Evolutionary conservation across 495 filamentous ascomycete genomes (phyloP).

Genomic region (Neurospora sp.): DNA sequence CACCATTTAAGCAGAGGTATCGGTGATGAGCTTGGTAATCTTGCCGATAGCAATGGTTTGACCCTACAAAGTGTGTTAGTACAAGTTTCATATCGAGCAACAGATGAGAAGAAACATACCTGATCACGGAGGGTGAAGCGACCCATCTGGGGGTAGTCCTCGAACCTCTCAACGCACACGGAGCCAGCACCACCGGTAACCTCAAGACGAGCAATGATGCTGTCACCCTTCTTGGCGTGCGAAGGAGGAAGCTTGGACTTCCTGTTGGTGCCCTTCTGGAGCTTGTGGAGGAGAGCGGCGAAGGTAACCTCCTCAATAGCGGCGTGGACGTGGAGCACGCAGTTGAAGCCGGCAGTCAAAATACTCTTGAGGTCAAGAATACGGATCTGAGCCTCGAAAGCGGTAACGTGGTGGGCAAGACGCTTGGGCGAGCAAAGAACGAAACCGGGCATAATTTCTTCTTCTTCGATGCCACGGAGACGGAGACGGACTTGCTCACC

Average conservation of each 20-base stretch:
- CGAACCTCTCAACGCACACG: conserved; percentile 87
- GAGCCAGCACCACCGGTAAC: conserved; percentile 72
- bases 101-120: conserved; percentile 34
- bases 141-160: conserved; percentile 88
- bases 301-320: conserved; percentile 96
- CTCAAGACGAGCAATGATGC: conserved; percentile 86
- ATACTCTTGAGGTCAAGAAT: conserved; percentile 95
- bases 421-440: conserved; percentile 89
- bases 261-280: conserved; percentile 90
- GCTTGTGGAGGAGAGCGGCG: conserved; percentile 74
- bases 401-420: conserved; percentile 76
- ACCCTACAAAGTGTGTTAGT: conserved; percentile 42
- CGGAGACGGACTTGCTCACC: conserved; percentile 93
- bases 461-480: conserved; percentile 89
- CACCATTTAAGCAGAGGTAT: conserved; percentile 17
- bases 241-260: conserved; percentile 88
- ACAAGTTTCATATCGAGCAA: no score
- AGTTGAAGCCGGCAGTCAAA: conserved; percentile 68
- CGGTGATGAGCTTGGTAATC: conserved; percentile 68
- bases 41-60: conserved; percentile 97
- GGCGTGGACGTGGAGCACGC: conserved; percentile 83
- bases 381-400: conserved; percentile 94
- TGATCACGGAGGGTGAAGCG: conserved; percentile 93
- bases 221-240: conserved; percentile 85
- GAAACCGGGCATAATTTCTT: conserved; percentile 92